Conservation (phyloP, 805 yeast genomes). For the Ogataea haglerorum region DNA sequence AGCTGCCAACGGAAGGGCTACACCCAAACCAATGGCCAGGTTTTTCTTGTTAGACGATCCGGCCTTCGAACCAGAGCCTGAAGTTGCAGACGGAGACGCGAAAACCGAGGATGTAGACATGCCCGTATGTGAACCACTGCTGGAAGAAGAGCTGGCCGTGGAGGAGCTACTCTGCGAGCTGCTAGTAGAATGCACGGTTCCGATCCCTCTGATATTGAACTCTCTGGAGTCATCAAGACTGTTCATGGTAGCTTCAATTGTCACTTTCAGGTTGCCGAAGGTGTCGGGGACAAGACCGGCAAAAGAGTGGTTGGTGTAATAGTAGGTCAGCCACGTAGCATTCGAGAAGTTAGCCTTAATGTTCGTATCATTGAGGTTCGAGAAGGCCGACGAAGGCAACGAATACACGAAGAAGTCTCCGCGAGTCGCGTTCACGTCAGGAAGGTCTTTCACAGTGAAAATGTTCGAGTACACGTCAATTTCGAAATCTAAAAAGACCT, state of each 20-base stretch:
- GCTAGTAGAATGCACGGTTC: conserved; percentile 23
- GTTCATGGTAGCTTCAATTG: conserved; percentile 39
- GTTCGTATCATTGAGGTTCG: conserved; percentile 48
- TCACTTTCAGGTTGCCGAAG: conserved; percentile 40
- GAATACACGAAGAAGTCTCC: conserved; percentile 58
- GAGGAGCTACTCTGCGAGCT: conserved; percentile 23
- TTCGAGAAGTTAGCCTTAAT: conserved; percentile 43
- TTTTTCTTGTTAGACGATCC: conserved; percentile 36
- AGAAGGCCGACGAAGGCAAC: conserved; percentile 53
- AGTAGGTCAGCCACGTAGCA: conserved; percentile 64
- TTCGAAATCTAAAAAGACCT: conserved; percentile 54
- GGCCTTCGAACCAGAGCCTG: conserved; percentile 25
- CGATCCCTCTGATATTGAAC: conserved; percentile 55
- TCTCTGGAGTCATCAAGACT: conserved; percentile 37
- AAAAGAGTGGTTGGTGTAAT: conserved; percentile 58
- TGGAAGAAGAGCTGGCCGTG: conserved; percentile 21
- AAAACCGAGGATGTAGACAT: conserved; percentile 5
- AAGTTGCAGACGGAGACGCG: conserved; percentile 4
- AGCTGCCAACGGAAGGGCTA: conserved; percentile 68
- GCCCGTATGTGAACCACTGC: not conserved
- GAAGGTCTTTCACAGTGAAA: conserved; percentile 51
- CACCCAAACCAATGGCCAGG: conserved; percentile 88
- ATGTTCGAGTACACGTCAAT: conserved; percentile 51
- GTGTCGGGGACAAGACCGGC: conserved; percentile 60
- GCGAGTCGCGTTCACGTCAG: conserved; percentile 65